phyloP scores from a whole-genome alignment of 208 protist genomes.

The Phytomonas francai region DNA sequence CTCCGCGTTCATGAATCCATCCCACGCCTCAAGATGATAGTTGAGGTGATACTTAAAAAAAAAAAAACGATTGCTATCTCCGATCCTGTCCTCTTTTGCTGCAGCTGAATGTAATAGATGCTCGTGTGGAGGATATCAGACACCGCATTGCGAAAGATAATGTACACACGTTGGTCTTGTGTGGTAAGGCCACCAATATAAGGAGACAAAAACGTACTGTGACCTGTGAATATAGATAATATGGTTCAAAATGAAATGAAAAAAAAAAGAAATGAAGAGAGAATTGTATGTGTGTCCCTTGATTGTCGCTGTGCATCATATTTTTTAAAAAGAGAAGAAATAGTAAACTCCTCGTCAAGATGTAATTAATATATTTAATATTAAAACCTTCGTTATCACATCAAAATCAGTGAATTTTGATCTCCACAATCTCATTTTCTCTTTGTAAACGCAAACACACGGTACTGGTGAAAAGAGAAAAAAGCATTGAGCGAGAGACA shows the following conservation, averaged over 20 bases:
- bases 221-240: neutral
- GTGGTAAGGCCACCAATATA: neutral
- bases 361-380: neutral
- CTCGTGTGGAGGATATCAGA: neutral
- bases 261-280: slow-evolving; percentile 14
- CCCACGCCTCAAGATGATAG: neutral
- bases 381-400: neutral
- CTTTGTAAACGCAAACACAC: neutral
- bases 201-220: neutral
- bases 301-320: neutral
- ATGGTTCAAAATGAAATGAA: slow-evolving; percentile 7
- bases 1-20: neutral
- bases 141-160: neutral
- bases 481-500: slow-evolving; percentile 8
- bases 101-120: neutral
- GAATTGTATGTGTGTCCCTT: neutral
- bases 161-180: neutral
- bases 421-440: neutral
- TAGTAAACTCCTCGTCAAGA: neutral
- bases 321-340: slow-evolving; percentile 8
- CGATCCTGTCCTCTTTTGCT: neutral
- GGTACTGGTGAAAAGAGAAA: neutral
- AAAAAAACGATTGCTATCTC: neutral
- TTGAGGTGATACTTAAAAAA: neutral
- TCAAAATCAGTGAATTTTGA: neutral